phyloP scores from a whole-genome alignment of 202 grass and related monocot species.

The Saccharum hybrid region DNA sequence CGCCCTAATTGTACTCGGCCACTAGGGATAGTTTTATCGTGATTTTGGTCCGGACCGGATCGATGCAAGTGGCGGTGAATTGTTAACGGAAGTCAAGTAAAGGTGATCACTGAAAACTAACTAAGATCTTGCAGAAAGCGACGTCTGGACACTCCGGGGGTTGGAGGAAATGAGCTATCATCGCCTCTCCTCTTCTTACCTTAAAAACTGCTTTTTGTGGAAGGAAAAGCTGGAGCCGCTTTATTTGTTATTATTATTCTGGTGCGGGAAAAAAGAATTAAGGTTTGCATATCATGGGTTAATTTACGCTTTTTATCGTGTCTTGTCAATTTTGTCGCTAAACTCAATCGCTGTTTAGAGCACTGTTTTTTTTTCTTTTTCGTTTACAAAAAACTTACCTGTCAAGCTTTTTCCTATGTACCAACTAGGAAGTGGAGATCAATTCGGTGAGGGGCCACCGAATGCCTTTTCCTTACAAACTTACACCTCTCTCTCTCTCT shows the following conservation, averaged over 20 bases:
- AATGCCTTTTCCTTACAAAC: no score
- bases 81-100: slow-evolving; percentile 58
- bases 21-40: background rate
- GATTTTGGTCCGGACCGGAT: background rate
- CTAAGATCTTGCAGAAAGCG: slow-evolving; percentile 59
- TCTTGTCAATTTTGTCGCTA: slow-evolving; percentile 29
- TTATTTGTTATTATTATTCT: background rate
- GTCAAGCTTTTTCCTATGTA: background rate
- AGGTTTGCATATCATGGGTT: background rate
- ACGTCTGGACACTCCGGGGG: background rate
- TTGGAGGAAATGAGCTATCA: slow-evolving; percentile 34
- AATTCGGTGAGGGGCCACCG: no score
- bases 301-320: background rate
- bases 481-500: no score
- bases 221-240: background rate
- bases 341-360: background rate
- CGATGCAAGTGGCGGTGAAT: background rate
- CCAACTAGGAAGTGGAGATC: no score
- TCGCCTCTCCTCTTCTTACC: background rate
- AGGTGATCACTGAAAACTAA: slow-evolving; percentile 65
- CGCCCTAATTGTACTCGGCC: background rate
- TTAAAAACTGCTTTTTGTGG: slow-evolving; percentile 35
- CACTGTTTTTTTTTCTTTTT: background rate
- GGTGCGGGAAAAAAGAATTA: background rate
- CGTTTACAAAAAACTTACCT: background rate